Base-by-base conservation (phyloP, 495 filamentous ascomycete species). In the Aspergillus nidulans region DNA sequence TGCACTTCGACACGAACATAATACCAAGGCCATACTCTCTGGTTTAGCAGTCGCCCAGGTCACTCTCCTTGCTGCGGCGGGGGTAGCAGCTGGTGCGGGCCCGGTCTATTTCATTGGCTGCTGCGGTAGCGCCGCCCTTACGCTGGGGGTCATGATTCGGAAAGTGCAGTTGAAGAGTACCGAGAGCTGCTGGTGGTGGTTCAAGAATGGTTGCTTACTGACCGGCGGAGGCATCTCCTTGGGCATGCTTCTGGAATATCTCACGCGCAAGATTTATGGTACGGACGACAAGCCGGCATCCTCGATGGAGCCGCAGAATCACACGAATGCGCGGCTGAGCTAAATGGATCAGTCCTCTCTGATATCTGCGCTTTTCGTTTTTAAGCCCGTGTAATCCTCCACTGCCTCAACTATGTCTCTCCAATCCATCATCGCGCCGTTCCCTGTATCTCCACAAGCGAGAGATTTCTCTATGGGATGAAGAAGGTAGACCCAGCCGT, bases 141-240 rank as follows among this genome's bases (percentile, higher is more conserved):
- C 90, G 4, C 69, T 97, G 42, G 89, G 84, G 0, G 75, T 85
- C 57, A 97, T 97, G 91, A 96, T 97, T 28, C 87, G 82, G 77
- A 87, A 77, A 63, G 95, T 95, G 16, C 87, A 88, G 51, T 65
- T 98, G 58, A 90, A 94, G 69, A 85, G 81, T 59, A 89, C 90
- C 28, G 78, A 81, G 62, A 86, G 90, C 63, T 98, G 94, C 63
- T 97, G 92, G 91, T 92, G 90, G 87, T 98, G 95, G 95, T 98
- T 98, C 62, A 84, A 78, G 60, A 84, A 86, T 60, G 88, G 87
- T 20, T 85, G 81, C 49, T 80, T 82, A 69, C 69, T 87, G 46
- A 87, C 84, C 20, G 87, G 88, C 15, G 87, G 87, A 26, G 83
- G 77, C 1, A 83, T 90, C 56, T 72, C 81, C 6, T 49, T 80